Percentiles rank a stretch among this genome's conserved stretches.
These are phyloP conservation scores for Cymodocea nodosa DNA, from an alignment of 116 monocot genomes.

Conservation along the genomic window DNA sequence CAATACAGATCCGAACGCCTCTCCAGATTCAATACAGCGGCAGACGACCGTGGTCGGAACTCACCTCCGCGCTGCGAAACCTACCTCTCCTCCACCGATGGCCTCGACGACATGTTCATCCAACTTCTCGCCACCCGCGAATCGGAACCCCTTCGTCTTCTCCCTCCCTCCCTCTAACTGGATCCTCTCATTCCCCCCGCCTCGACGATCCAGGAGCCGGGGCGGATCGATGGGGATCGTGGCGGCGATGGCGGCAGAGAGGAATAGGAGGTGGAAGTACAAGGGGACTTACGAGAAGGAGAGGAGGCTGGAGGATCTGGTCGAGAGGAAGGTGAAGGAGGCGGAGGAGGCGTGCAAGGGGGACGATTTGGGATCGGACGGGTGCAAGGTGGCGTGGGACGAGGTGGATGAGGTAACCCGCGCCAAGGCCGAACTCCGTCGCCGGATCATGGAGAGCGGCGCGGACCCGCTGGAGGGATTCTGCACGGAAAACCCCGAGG, in stretches of 20 bases:
- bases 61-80: no score
- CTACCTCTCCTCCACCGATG: no score
- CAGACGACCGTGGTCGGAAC: no score
- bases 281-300: slow-evolving; percentile 65
- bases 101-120: no score
- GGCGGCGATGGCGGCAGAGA: slow-evolving; percentile 5
- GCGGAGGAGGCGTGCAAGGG: slow-evolving; percentile 62
- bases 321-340: slow-evolving; percentile 71
- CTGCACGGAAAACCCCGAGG: slow-evolving; percentile 43
- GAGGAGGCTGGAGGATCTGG: slow-evolving; percentile 53
- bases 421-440: slow-evolving; percentile 62
- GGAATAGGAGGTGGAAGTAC: slow-evolving; percentile 26
- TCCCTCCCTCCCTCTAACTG: no score
- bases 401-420: slow-evolving; percentile 90
- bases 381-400: slow-evolving; percentile 83
- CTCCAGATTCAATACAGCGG: no score
- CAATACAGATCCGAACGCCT: no score
- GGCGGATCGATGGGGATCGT: no score
- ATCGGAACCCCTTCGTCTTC: no score
- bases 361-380: slow-evolving; percentile 23
- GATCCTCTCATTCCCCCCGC: no score
- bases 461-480: slow-evolving; percentile 62
- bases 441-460: slow-evolving; percentile 19
- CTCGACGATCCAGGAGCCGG: no score
- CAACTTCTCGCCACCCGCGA: no score